Evolutionary conservation across 805 yeast genomes (phyloP).

Genomic region (Wickerhamomyces mucosus): DNA sequence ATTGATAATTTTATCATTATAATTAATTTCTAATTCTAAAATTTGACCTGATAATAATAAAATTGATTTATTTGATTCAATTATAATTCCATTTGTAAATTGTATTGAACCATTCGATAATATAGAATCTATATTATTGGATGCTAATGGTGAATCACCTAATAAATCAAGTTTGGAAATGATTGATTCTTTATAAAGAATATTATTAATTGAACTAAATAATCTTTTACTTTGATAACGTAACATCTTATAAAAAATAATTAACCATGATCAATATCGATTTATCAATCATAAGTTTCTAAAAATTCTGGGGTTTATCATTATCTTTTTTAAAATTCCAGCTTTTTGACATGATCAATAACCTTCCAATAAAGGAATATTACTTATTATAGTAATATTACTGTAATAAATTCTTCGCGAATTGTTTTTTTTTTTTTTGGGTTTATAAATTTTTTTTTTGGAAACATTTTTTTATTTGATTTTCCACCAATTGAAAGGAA

Average conservation of each 20-base stretch:
- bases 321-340: neutral
- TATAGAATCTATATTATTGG: constrained; percentile 41
- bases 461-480: too few relatives aligned
- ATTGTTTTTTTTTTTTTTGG: too few relatives aligned
- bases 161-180: constrained; percentile 36
- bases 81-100: constrained; percentile 39
- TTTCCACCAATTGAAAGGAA: neutral
- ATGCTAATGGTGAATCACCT: constrained; percentile 32
- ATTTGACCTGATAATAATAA: constrained; percentile 48
- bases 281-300: neutral
- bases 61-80: constrained; percentile 39
- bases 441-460: too few relatives aligned
- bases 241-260: too few relatives aligned
- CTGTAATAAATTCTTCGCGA: too few relatives aligned
- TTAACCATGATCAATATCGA: neutral
- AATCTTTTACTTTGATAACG: too few relatives aligned
- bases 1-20: constrained; percentile 29
- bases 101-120: constrained; percentile 49
- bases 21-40: constrained; percentile 43
- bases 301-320: neutral
- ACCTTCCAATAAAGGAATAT: neutral
- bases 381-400: too few relatives aligned
- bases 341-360: neutral
- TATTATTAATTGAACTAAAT: neutral
- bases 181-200: constrained; percentile 10